Percentiles rank a stretch among this genome's conserved stretches.
Evolutionary conservation across 208 protist genomes (phyloP).

Genomic region (Trypanosoma cruzi): DNA sequence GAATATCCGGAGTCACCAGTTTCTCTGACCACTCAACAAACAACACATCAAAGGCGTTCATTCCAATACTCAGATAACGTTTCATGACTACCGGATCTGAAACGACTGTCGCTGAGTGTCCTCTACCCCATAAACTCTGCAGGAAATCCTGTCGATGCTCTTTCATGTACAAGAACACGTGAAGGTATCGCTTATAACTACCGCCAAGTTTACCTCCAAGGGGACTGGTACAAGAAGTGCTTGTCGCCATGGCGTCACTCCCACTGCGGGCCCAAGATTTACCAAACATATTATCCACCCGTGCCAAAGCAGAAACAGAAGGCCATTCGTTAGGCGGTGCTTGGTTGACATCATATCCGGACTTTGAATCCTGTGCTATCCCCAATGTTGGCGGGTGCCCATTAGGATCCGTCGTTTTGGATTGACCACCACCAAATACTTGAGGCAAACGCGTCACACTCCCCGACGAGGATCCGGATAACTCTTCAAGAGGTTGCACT

Average conservation of each 20-base stretch:
- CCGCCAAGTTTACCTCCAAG: background rate
- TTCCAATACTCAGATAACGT: conserved; percentile 45
- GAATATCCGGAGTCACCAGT: conserved; percentile 50
- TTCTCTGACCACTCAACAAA: conserved; percentile 61
- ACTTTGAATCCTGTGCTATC: background rate
- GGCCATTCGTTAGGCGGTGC: background rate
- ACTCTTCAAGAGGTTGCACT: background rate
- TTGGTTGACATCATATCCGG: background rate
- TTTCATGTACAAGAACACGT: conserved; percentile 60
- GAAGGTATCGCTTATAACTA: conserved; percentile 16
- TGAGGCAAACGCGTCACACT: background rate
- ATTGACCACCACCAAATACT: background rate
- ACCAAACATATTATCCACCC: conserved; percentile 15
- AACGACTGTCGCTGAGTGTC: conserved; percentile 63
- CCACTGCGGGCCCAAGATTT: background rate
- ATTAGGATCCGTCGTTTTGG: background rate
- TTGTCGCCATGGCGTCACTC: conserved; percentile 17
- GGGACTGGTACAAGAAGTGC: conserved; percentile 7
- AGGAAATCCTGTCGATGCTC: conserved; percentile 42
- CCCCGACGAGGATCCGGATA: background rate
- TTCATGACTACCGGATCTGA: conserved; percentile 45
- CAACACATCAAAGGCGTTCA: conserved; percentile 60
- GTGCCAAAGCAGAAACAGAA: background rate
- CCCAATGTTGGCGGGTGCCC: background rate
- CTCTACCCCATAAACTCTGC: conserved; percentile 40